Conservation (phyloP, 2,329 filamentous ascomycete species). For the Esteya vermicola region DNA sequence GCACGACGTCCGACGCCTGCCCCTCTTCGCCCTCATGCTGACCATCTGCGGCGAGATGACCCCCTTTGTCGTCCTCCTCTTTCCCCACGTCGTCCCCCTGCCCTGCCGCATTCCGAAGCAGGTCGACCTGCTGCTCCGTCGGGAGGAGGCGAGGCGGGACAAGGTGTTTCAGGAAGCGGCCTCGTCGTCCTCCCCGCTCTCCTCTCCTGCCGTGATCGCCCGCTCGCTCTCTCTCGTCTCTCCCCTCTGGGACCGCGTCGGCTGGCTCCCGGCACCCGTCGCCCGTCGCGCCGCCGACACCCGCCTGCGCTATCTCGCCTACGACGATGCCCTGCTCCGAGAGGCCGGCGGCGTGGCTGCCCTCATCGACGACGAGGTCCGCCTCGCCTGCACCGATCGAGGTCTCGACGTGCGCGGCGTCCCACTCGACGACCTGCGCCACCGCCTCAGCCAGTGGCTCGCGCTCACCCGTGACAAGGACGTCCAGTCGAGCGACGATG, state of each 20-base stretch:
- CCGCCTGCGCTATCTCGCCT: constrained; percentile 47
- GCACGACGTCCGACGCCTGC: constrained; percentile 64
- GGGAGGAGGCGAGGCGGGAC: constrained; percentile 36
- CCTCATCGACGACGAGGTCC: constrained; percentile 50
- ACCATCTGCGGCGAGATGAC: constrained; percentile 76
- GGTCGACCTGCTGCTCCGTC: constrained; percentile 38
- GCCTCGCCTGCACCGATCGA: constrained; percentile 56
- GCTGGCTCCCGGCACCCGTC: constrained; percentile 31
- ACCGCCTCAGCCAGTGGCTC: constrained; percentile 33
- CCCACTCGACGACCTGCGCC: constrained; percentile 37
- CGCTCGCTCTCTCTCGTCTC: constrained; percentile 30
- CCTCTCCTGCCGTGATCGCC: constrained; percentile 23
- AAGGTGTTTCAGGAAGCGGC: constrained; percentile 24
- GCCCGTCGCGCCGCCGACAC: constrained; percentile 37
- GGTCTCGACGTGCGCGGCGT: constrained; percentile 44
- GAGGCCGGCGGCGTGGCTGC: constrained; percentile 44
- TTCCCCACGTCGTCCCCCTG: constrained; percentile 59
- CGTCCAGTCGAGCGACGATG: not conserved
- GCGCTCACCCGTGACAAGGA: constrained; percentile 22
- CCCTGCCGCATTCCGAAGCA: constrained; percentile 76
- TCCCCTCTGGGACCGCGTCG: constrained; percentile 33
- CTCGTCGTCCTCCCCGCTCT: constrained; percentile 9
- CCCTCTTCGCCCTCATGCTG: constrained; percentile 63
- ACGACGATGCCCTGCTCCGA: constrained; percentile 57
- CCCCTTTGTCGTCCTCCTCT: constrained; percentile 58